These are phyloP conservation scores for Albizia julibrissin DNA, from an alignment of 306 rosid species.

Conservation along the genomic window DNA sequence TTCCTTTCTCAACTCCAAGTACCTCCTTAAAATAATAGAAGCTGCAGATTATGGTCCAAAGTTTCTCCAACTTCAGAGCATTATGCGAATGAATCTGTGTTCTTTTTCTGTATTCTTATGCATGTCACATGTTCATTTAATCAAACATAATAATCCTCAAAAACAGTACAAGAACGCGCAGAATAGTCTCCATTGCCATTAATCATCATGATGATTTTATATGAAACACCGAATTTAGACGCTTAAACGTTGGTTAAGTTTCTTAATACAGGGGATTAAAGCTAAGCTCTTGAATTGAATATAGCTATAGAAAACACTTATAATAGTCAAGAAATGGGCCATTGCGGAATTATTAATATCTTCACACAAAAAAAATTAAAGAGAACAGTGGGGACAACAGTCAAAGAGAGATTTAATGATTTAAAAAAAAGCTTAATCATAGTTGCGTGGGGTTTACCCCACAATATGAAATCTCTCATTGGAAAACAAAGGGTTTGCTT, in stretches of 20 bases:
- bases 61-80: slow-evolving; percentile 39
- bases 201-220: slow-evolving; percentile 30
- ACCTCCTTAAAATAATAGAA: slow-evolving; percentile 4
- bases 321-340: slow-evolving; percentile 33
- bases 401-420: slow-evolving; percentile 30
- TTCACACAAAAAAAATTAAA: not conserved
- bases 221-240: slow-evolving; percentile 24
- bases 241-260: slow-evolving; percentile 36
- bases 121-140: slow-evolving; percentile 13
- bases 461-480: slow-evolving; percentile 18
- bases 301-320: slow-evolving; percentile 12
- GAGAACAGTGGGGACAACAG: slow-evolving; percentile 27
- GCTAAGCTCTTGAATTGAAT: slow-evolving; percentile 28
- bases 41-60: slow-evolving; percentile 25
- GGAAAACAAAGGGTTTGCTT: slow-evolving; percentile 34
- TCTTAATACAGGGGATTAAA: slow-evolving; percentile 39
- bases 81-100: slow-evolving; percentile 29
- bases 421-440: slow-evolving; percentile 38
- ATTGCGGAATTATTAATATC: slow-evolving; percentile 26
- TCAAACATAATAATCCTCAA: slow-evolving; percentile 24
- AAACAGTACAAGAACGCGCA: slow-evolving; percentile 14
- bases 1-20: not conserved
- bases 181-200: slow-evolving; percentile 31
- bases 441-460: slow-evolving; percentile 25
- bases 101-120: slow-evolving; percentile 42